These are phyloP conservation scores for Rhizopus delemar DNA, from an alignment of 371 early-diverging fungal species.

Conservation along the genomic window DNA sequence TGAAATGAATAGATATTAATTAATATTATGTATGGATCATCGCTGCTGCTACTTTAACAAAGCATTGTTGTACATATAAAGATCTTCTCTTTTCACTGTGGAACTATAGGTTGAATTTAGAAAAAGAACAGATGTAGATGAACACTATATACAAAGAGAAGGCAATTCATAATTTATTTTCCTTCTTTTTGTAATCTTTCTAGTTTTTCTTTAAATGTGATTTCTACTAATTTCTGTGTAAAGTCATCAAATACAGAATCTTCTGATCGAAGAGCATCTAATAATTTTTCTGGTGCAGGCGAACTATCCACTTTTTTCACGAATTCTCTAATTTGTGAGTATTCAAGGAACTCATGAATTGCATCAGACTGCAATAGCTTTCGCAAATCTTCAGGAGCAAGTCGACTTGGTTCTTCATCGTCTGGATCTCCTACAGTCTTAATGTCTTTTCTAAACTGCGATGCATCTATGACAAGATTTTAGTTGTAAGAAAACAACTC, in stretches of 20 bases:
- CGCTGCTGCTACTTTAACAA: no score
- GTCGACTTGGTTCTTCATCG: slow-evolving; percentile 35
- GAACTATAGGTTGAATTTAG: no score
- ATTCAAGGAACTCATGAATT: slow-evolving; percentile 32
- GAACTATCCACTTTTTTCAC: slow-evolving; percentile 32
- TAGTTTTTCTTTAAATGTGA: slow-evolving; percentile 24
- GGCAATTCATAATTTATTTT: neutral
- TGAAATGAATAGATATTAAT: no score
- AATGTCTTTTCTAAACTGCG: slow-evolving; percentile 16
- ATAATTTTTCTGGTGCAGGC: slow-evolving; percentile 30
- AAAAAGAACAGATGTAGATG: no score
- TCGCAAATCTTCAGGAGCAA: slow-evolving; percentile 24
- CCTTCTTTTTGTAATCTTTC: slow-evolving; percentile 1
- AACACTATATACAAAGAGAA: no score
- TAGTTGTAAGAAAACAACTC: neutral
- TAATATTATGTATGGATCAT: no score
- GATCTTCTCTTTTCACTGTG: no score
- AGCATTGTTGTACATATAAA: no score
- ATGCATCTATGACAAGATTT: neutral
- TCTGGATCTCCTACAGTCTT: slow-evolving; percentile 24
- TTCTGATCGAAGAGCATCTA: slow-evolving; percentile 19
- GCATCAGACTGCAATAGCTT: slow-evolving; percentile 31
- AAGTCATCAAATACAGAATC: slow-evolving; percentile 29
- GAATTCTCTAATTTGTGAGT: slow-evolving; percentile 35
- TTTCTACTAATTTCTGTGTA: slow-evolving; percentile 20